Base-by-base conservation (phyloP, 139 green algal species). In the Asterochloris erici region DNA sequence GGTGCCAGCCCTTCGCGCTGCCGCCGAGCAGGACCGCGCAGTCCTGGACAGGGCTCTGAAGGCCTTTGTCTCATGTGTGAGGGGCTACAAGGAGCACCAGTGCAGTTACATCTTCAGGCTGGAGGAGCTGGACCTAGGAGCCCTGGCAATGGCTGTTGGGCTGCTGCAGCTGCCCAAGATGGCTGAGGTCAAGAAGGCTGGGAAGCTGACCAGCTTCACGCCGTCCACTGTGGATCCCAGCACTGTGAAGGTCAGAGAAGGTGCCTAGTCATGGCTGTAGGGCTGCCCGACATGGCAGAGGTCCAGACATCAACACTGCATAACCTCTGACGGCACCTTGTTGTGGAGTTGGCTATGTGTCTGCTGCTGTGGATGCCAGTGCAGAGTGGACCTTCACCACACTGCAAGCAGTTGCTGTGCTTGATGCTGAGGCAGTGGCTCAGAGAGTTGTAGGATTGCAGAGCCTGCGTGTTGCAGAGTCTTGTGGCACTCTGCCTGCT, bases 21-120 rank as follows among this genome's bases (percentile, higher is more conserved):
- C 85, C 26, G 84, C 90, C 21, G 90, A 94, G 87, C 78, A 76
- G 14, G 95, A 98, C 82, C 85, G 95, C 14, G 89, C 95, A 47
- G 81, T 98, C n/a, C 97, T 99, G 96, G 96, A 99, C 80, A 93
- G 93, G 61, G 94, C 91, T 17, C 90, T 88, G 11, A 85, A 87
- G 14, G 97, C 96, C 0, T 99, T 98, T 91, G 95, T 99, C 62
- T 96, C 92, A 10, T 98, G 96, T 77, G 86, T 99, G 28, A 85
- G 97, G 0, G 97, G 91, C 19, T 99, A 99, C 93, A 98, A 97
- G 85, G 96, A 99, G 90, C 97, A 99, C 87, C 94, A 98, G 79
- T 98, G 95, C 92, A 63, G n/a, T 14, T 97, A 91, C 87, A 97
- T 97, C 61, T 99, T 99, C 92, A 81, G 94, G 70, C 10, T 96